Evolutionary conservation across 1,284 basidiomycete genomes (phyloP).

Genomic region (Irpex lacteus): DNA sequence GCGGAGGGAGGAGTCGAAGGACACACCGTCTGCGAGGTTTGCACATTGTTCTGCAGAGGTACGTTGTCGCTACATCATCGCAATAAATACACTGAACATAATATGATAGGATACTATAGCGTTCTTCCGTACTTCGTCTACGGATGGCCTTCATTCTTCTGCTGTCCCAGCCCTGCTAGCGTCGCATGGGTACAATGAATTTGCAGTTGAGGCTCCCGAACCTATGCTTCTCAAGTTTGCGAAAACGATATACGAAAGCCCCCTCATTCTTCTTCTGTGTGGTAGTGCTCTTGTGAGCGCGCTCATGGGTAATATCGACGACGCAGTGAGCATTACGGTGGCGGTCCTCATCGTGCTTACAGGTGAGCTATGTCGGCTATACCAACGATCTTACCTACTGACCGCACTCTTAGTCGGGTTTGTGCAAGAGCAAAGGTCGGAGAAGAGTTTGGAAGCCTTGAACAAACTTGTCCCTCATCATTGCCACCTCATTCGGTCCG

Average conservation of each 20-base stretch:
- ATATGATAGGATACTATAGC: constrained; percentile 58
- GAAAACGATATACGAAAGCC: constrained; percentile 92
- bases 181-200: constrained; percentile 89
- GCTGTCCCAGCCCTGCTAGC: constrained; percentile 67
- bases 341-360: constrained; percentile 93
- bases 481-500: constrained; percentile 84
- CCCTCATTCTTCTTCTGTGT: constrained; percentile 86
- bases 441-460: constrained; percentile 91
- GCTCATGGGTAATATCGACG: constrained; percentile 91
- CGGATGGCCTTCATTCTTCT: constrained; percentile 61
- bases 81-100: neutral
- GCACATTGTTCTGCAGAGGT: constrained; percentile 44
- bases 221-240: constrained; percentile 84
- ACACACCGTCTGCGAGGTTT: constrained; percentile 35
- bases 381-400: neutral
- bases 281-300: constrained; percentile 87
- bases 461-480: constrained; percentile 97
- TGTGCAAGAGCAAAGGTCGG: constrained; percentile 92
- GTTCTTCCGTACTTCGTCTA: constrained; percentile 62
- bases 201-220: constrained; percentile 83
- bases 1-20: constrained; percentile 25
- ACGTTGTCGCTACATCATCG: constrained; percentile 21
- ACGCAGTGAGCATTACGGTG: constrained; percentile 92
- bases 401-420: constrained; percentile 72
- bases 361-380: constrained; percentile 39